A percentile compares a stretch with the other conserved stretches of the same genome.
Evolutionary conservation across 805 yeast genomes (phyloP).

Genomic region (Wickerhamomyces ciferrii): DNA sequence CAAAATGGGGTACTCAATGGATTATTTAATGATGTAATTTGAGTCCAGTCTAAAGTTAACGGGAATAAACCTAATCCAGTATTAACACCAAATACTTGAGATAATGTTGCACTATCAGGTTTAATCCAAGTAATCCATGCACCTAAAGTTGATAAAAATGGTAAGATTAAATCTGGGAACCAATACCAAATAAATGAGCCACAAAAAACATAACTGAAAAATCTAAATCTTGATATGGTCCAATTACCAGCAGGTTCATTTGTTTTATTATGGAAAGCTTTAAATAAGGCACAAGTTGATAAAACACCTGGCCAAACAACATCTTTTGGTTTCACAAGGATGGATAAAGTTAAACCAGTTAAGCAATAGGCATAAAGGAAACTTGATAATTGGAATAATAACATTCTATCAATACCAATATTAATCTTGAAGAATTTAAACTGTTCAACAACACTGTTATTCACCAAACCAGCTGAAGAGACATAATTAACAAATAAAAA

Average conservation of each 20-base stretch:
- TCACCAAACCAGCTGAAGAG: constrained; percentile 44
- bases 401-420: constrained; percentile 29
- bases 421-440: constrained; percentile 28
- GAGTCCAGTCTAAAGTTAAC: constrained; percentile 67
- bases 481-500: constrained; percentile 45
- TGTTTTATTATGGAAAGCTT: constrained; percentile 34
- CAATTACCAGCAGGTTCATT: constrained; percentile 30
- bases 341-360: constrained; percentile 55
- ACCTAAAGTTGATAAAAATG: constrained; percentile 50
- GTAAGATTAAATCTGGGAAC: constrained; percentile 42
- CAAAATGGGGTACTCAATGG: constrained; percentile 13
- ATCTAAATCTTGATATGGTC: constrained; percentile 43
- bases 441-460: constrained; percentile 35
- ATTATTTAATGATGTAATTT: constrained; percentile 32
- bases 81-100: constrained; percentile 57
- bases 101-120: constrained; percentile 49
- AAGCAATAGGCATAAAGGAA: constrained; percentile 63
- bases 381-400: constrained; percentile 45
- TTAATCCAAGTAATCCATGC: constrained; percentile 55
- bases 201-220: constrained; percentile 36
- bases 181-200: constrained; percentile 49
- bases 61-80: constrained; percentile 64
- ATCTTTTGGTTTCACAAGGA: constrained; percentile 55
- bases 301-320: constrained; percentile 68
- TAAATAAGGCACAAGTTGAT: constrained; percentile 52